These are phyloP conservation scores for Ammopiptanthus mongolicus DNA, from an alignment of 306 rosid species.

Conservation along the genomic window DNA sequence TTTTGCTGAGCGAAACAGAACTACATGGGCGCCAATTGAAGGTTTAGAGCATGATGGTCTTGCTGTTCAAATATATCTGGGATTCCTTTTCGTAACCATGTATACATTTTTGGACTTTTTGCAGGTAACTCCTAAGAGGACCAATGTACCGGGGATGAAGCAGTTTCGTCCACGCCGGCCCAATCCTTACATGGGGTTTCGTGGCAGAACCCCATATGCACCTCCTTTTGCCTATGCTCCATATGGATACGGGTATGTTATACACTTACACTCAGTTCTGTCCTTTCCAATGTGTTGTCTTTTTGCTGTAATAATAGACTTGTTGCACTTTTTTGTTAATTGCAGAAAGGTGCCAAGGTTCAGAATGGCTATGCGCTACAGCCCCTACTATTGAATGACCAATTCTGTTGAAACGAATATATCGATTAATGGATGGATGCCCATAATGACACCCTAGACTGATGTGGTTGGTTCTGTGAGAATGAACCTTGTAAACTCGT, in stretches of 20 bases:
- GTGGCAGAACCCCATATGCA: slow-evolving; percentile 51
- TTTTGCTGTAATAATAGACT: neutral
- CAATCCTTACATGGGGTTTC: slow-evolving; percentile 56
- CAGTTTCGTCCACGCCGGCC: slow-evolving; percentile 66
- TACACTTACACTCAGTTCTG: neutral
- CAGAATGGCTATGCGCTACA: slow-evolving; percentile 75
- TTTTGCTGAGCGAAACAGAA: slow-evolving; percentile 68
- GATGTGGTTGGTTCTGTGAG: slow-evolving; percentile 33
- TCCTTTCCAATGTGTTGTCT: neutral
- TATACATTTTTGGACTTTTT: neutral
- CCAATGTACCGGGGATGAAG: slow-evolving; percentile 85
- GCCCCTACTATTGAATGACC: slow-evolving; percentile 60
- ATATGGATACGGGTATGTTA: slow-evolving; percentile 72
- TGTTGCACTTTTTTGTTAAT: slow-evolving; percentile 20
- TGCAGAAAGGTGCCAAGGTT: slow-evolving; percentile 82
- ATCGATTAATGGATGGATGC: slow-evolving; percentile 4
- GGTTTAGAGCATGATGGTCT: slow-evolving; percentile 32
- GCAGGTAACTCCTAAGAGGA: slow-evolving; percentile 69
- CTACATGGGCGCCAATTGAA: slow-evolving; percentile 87
- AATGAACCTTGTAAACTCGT: slow-evolving; percentile 29
- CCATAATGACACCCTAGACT: slow-evolving; percentile 6
- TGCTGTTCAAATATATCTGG: neutral
- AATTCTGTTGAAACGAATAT: slow-evolving; percentile 11
- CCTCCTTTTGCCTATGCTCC: slow-evolving; percentile 62
- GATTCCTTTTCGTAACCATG: neutral